phyloP scores from a whole-genome alignment of 1,284 basidiomycete genomes.

The Marasmius fiardii region DNA sequence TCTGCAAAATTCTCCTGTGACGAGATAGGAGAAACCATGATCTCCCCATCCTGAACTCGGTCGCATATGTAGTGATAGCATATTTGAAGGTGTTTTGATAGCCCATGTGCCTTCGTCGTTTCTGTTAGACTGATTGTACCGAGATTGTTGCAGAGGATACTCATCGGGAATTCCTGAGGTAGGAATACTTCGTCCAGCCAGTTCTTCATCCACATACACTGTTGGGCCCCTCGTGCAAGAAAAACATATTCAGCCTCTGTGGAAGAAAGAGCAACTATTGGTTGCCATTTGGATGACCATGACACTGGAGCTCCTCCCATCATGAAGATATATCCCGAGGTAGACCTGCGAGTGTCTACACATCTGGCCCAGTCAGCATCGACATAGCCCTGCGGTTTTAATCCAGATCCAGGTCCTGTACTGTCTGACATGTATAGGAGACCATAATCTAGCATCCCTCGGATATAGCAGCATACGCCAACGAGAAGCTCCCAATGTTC shows the following conservation, averaged over 20 bases:
- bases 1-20: neutral
- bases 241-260: neutral
- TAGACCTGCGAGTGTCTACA: slow-evolving; percentile 6
- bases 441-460: neutral
- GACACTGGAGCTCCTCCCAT: slow-evolving; percentile 12
- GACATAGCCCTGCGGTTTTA: slow-evolving; percentile 6
- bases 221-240: neutral
- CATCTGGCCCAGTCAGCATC: slow-evolving; percentile 13
- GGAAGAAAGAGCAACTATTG: neutral
- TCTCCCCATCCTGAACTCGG: neutral
- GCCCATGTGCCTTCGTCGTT: slow-evolving; percentile 3
- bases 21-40: neutral
- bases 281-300: slow-evolving; percentile 15
- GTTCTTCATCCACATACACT: neutral
- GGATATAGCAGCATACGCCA: neutral
- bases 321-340: slow-evolving; percentile 11
- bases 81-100: neutral
- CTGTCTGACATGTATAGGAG: neutral
- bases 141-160: slow-evolving; percentile 4
- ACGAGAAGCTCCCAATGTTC: neutral
- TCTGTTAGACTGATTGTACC: slow-evolving; percentile 11
- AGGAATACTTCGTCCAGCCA: slow-evolving; percentile 4
- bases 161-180: neutral
- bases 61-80: neutral
- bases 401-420: neutral